These are phyloP conservation scores for Lentinula sp. DNA, from an alignment of 768 basidiomycete species.

Conservation along the genomic window DNA sequence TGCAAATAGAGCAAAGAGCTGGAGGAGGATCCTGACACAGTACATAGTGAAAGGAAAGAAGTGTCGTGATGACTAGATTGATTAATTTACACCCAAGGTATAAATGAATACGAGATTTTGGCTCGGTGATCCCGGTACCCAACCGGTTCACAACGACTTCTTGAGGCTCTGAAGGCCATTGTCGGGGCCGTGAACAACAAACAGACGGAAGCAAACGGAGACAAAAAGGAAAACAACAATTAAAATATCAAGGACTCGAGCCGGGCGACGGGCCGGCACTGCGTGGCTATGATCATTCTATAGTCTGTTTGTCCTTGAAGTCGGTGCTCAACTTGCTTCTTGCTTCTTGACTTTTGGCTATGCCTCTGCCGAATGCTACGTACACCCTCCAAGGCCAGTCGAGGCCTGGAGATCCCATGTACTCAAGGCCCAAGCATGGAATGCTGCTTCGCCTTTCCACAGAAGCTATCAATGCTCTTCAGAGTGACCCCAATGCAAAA, in stretches of 20 bases:
- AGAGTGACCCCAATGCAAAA: slow-evolving; percentile 31
- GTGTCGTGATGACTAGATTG: not conserved
- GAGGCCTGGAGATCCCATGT: slow-evolving; percentile 46
- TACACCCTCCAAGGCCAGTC: slow-evolving; percentile 57
- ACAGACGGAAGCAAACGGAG: not conserved
- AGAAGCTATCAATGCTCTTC: slow-evolving; percentile 66
- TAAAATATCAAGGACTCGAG: not conserved
- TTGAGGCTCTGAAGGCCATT: not conserved
- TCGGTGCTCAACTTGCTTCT: not conserved
- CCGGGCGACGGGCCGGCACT: not conserved
- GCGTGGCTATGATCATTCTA: not conserved
- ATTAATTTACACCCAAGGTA: not conserved
- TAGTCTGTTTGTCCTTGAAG: not conserved
- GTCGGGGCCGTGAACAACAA: not conserved
- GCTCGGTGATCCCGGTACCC: not conserved
- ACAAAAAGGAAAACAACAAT: not conserved
- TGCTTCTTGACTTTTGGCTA: slow-evolving; percentile 20
- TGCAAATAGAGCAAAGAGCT: not conserved
- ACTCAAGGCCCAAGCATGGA: slow-evolving; percentile 62
- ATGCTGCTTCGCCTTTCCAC: slow-evolving; percentile 73
- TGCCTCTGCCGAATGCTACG: slow-evolving; percentile 62
- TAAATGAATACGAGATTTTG: not conserved
- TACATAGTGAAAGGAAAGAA: not conserved
- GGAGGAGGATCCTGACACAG: not conserved
- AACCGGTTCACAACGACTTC: not conserved